These are phyloP conservation scores for Sporisorium sorghi DNA, from an alignment of 1,284 basidiomycete genomes.

Conservation along the genomic window DNA sequence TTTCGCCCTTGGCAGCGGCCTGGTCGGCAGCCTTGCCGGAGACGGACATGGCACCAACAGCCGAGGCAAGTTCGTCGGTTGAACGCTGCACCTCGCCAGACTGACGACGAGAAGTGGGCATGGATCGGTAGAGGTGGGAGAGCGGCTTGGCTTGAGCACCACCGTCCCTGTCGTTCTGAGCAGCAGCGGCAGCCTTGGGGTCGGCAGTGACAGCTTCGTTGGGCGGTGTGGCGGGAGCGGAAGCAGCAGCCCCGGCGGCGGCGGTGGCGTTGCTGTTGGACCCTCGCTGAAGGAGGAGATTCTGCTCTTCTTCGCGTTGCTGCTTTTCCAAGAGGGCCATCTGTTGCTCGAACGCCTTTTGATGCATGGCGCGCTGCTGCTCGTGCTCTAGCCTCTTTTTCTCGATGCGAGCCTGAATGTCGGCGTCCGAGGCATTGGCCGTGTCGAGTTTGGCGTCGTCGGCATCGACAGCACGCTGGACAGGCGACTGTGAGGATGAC, in stretches of 20 bases:
- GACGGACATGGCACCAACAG: constrained; percentile 39
- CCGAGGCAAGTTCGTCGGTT: constrained; percentile 31
- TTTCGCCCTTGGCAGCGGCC: constrained; percentile 10
- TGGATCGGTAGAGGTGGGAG: constrained; percentile 38
- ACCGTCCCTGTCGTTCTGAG: constrained; percentile 7
- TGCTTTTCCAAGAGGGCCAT: constrained; percentile 56
- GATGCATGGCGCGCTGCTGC: constrained; percentile 56
- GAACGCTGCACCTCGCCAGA: constrained; percentile 18
- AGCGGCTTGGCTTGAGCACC: background rate
- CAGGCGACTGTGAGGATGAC: constrained; percentile 26
- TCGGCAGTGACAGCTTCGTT: constrained; percentile 26
- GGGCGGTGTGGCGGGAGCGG: constrained; percentile 50
- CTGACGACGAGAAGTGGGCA: constrained; percentile 50
- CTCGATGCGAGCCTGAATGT: constrained; percentile 53
- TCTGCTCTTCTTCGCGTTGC: constrained; percentile 57
- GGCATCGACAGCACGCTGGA: constrained; percentile 20
- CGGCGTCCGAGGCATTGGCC: constrained; percentile 19
- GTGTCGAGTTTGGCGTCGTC: constrained; percentile 14
- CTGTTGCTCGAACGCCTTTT: constrained; percentile 58
- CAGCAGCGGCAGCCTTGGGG: constrained; percentile 20
- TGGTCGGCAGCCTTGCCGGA: constrained; percentile 5
- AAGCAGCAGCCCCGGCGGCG: constrained; percentile 28
- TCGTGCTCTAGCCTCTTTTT: constrained; percentile 60
- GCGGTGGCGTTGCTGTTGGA: background rate
- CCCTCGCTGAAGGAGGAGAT: constrained; percentile 35